A percentile compares a stretch with the other conserved stretches of the same genome.
These are phyloP conservation scores for Penicillium steckii DNA, from an alignment of 495 filamentous ascomycete species.

Conservation along the genomic window DNA sequence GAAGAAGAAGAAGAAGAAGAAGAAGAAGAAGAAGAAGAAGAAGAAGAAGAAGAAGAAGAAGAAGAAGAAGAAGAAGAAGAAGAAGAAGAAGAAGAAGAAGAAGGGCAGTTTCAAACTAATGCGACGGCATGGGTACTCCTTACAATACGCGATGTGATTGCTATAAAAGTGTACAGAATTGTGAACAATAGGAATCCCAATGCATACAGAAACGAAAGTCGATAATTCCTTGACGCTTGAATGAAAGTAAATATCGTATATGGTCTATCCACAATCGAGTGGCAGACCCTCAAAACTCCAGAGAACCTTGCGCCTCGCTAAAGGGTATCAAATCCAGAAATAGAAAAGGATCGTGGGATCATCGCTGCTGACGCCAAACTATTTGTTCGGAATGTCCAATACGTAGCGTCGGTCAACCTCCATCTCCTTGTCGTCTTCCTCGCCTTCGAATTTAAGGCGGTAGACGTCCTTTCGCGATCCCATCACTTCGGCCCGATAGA, in stretches of 20 bases:
- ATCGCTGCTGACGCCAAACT: background rate
- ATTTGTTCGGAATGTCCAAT: constrained; percentile 66
- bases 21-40: too few relatives aligned
- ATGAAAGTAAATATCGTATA: background rate
- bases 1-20: too few relatives aligned
- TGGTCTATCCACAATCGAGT: background rate
- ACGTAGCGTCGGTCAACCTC: constrained; percentile 79
- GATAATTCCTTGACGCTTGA: too few relatives aligned
- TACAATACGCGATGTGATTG: too few relatives aligned
- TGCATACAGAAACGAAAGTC: too few relatives aligned
- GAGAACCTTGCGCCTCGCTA: constrained; percentile 33
- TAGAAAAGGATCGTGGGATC: constrained; percentile 17
- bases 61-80: too few relatives aligned
- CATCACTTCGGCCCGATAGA: constrained; percentile 95
- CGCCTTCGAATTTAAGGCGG: constrained; percentile 78
- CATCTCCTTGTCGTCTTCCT: constrained; percentile 79
- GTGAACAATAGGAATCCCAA: too few relatives aligned
- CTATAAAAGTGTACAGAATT: too few relatives aligned
- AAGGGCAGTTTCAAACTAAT: too few relatives aligned
- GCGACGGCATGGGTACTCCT: too few relatives aligned
- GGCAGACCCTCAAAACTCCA: constrained; percentile 16
- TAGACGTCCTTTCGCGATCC: constrained; percentile 62
- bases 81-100: too few relatives aligned
- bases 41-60: too few relatives aligned
- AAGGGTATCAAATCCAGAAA: constrained; percentile 29